phyloP scores from a whole-genome alignment of 2,329 filamentous ascomycete species.

The Arthrinium phaeospermum region DNA sequence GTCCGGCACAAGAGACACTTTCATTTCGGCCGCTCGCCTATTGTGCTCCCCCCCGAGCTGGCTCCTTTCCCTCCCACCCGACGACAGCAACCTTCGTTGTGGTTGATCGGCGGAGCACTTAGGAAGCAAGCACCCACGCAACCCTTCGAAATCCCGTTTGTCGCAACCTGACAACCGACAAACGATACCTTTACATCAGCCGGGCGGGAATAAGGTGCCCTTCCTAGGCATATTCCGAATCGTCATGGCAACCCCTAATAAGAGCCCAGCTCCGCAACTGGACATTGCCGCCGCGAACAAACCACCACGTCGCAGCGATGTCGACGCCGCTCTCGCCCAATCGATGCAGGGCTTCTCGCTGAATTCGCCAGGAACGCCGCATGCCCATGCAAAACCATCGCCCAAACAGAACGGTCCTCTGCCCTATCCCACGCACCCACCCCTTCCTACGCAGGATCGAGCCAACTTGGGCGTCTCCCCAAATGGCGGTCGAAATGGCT shows the following conservation, averaged over 20 bases:
- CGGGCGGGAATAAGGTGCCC: neutral
- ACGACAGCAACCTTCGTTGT: conserved; percentile 5
- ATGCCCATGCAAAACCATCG: conserved; percentile 5
- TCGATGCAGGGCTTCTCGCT: conserved; percentile 18
- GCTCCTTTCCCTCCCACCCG: neutral
- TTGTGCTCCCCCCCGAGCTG: neutral
- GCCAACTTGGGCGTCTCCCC: conserved; percentile 31
- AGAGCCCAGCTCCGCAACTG: neutral
- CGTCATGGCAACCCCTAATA: conserved; percentile 17
- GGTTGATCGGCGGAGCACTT: conserved; percentile 14
- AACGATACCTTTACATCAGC: neutral
- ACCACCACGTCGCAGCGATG: conserved; percentile 16
- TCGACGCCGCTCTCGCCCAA: conserved; percentile 14
- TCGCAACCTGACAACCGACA: neutral
- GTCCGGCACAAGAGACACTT: conserved; percentile 2
- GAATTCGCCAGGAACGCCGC: neutral
- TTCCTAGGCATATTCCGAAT: neutral
- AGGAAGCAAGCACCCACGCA: neutral
- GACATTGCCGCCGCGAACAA: neutral
- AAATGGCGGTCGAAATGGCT: conserved; percentile 40
- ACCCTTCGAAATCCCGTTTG: neutral
- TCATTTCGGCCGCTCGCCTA: neutral
- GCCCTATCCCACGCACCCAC: neutral
- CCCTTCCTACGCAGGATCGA: conserved; percentile 6
- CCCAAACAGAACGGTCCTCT: neutral